phyloP scores from a whole-genome alignment of 148 eudicot genomes.

The Nepenthes gracilis region DNA sequence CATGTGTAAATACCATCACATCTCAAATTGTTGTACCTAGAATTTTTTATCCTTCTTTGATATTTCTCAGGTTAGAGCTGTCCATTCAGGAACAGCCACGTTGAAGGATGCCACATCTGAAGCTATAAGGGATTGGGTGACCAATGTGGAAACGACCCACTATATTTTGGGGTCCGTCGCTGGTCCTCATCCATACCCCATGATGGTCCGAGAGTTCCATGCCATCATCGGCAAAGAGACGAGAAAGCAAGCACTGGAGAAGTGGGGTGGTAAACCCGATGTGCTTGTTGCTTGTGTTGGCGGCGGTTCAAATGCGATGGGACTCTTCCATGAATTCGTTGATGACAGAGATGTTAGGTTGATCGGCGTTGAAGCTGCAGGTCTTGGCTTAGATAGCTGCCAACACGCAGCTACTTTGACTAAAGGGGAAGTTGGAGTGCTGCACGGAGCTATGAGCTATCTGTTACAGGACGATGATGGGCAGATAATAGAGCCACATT shows the following conservation, averaged over 20 bases:
- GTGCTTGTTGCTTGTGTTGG: constrained; percentile 91
- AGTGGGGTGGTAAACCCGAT: constrained; percentile 99
- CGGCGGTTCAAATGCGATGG: constrained; percentile 93
- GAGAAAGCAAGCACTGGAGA: constrained; percentile 79
- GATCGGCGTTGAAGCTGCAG: constrained; percentile 92
- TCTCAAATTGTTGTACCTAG: too few species aligned
- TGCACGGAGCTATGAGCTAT: constrained; percentile 98
- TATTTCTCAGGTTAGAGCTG: constrained; percentile 61
- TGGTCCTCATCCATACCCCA: constrained; percentile 94
- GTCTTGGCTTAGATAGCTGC: constrained; percentile 68
- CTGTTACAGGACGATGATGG: constrained; percentile 98
- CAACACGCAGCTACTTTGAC: constrained; percentile 86
- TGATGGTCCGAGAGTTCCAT: constrained; percentile 91
- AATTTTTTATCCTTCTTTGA: constrained; percentile 1
- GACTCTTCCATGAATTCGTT: constrained; percentile 87
- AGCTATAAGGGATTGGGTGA: constrained; percentile 98
- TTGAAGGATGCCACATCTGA: constrained; percentile 98
- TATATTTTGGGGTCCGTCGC: constrained; percentile 96
- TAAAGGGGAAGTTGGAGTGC: constrained; percentile 88
- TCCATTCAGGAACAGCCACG: constrained; percentile 94
- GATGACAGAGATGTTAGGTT: constrained; percentile 65
- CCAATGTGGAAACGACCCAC: constrained; percentile 93
- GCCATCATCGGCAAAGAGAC: constrained; percentile 93
- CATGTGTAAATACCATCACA: too few species aligned
- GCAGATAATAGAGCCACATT: constrained; percentile 91